Conservation (phyloP, 225 moss, liverwort and hornwort species). For the Pleurozium schreberi region DNA sequence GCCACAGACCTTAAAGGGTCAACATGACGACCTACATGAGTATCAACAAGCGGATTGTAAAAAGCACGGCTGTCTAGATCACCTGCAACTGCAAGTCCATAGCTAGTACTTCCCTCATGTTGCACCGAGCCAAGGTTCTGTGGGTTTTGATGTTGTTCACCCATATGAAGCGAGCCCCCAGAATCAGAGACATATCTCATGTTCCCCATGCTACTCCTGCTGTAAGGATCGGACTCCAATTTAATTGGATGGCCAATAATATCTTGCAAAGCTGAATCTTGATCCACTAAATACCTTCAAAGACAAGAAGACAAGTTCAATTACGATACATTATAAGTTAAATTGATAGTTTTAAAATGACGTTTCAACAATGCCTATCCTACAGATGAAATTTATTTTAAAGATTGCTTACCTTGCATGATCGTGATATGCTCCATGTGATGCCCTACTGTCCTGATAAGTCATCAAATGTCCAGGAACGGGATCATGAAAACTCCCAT, state of each 20-base stretch:
- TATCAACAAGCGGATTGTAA: conserved; percentile 19
- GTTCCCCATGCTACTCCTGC: conserved; percentile 12
- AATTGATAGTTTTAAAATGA: background rate
- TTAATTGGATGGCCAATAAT: conserved; percentile 23
- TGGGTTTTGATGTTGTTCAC: conserved; percentile 2
- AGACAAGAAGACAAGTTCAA: background rate
- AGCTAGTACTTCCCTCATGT: conserved; percentile 13
- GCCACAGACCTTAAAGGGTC: conserved; percentile 23
- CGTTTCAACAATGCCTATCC: background rate
- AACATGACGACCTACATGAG: conserved; percentile 16
- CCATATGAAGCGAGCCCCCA: conserved; percentile 1
- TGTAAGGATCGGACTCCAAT: conserved; percentile 22
- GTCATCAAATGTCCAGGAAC: conserved; percentile 5
- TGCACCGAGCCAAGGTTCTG: conserved; percentile 7
- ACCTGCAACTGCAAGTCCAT: conserved; percentile 3
- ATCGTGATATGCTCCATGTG: conserved; percentile 23
- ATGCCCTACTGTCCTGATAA: conserved; percentile 25
- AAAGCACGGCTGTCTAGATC: conserved; percentile 27
- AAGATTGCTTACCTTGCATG: conserved; percentile 17
- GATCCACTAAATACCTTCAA: conserved; percentile 24
- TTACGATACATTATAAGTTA: background rate
- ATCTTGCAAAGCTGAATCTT: conserved; percentile 15
- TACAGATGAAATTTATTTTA: background rate
- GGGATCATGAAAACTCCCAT: conserved; percentile 11
- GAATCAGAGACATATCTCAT: conserved; percentile 31